phyloP scores from a whole-genome alignment of 2,329 filamentous ascomycete species.

The Diaporthe australafricana region DNA sequence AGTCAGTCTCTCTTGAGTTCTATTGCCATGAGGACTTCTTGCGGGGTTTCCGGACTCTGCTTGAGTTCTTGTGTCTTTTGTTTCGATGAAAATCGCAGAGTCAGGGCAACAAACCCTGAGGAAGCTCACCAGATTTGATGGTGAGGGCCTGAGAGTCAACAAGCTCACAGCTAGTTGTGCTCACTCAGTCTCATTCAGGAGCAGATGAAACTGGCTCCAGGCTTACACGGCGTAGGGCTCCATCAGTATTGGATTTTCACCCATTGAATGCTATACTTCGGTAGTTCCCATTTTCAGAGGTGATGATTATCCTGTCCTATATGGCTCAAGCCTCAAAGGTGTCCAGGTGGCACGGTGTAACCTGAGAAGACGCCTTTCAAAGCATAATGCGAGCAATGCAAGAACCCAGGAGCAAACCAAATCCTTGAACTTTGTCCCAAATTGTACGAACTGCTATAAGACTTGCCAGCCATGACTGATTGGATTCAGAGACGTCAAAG shows the following conservation, averaged over 20 bases:
- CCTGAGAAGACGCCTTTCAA: background rate
- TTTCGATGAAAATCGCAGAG: background rate
- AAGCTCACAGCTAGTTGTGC: background rate
- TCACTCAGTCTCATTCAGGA: background rate
- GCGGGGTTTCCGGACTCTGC: background rate
- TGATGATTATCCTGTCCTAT: background rate
- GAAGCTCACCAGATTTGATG: background rate
- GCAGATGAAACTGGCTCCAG: background rate
- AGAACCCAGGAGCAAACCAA: constrained; percentile 7
- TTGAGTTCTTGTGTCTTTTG: background rate
- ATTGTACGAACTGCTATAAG: background rate
- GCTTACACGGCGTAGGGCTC: background rate
- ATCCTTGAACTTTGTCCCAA: background rate
- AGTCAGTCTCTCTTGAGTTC: background rate
- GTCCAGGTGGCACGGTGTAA: background rate
- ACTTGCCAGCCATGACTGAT: background rate
- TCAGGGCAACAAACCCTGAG: background rate
- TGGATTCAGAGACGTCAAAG: background rate
- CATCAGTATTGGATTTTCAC: background rate
- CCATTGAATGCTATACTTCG: no score
- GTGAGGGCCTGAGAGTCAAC: background rate
- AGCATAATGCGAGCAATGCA: background rate
- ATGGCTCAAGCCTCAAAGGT: background rate
- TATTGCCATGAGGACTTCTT: background rate
- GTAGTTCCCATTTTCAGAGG: background rate